Evolutionary conservation across 108 stramenopile genomes (phyloP).

Genomic region (Nitzschia palea): DNA sequence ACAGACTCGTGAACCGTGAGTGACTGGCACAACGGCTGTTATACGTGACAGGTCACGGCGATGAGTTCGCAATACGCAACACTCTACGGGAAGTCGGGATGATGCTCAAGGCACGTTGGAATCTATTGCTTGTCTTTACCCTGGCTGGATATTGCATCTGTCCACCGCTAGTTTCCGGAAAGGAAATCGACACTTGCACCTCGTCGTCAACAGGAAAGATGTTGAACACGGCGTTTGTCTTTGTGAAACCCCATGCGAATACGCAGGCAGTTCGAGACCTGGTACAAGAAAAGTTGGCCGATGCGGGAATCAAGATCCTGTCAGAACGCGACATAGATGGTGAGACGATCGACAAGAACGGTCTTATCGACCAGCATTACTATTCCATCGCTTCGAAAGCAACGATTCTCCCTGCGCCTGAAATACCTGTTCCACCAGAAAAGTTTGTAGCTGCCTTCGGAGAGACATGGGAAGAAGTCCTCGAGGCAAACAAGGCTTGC

Average conservation of each 20-base stretch:
- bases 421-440: constrained; percentile 86
- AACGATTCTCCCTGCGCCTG: constrained; percentile 74
- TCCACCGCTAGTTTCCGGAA: neutral
- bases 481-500: constrained; percentile 72
- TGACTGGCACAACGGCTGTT: too few relatives aligned
- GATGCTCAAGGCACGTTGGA: too few relatives aligned
- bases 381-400: constrained; percentile 94
- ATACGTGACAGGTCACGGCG: too few relatives aligned
- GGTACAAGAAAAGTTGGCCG: constrained; percentile 59
- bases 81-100: too few relatives aligned
- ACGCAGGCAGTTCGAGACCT: constrained; percentile 70
- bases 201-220: neutral
- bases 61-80: too few relatives aligned
- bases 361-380: constrained; percentile 94
- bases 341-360: constrained; percentile 82
- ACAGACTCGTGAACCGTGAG: too few relatives aligned
- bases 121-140: too few relatives aligned
- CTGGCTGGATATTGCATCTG: too few relatives aligned
- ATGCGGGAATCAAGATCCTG: constrained; percentile 69
- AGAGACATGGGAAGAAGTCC: constrained; percentile 78
- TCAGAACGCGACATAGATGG: constrained; percentile 76
- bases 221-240: constrained; percentile 88
- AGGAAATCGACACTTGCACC: neutral
- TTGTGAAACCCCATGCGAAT: constrained; percentile 96
- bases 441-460: constrained; percentile 87